Conservation (phyloP, 441 rosid species). For the Aleurites moluccanus region DNA sequence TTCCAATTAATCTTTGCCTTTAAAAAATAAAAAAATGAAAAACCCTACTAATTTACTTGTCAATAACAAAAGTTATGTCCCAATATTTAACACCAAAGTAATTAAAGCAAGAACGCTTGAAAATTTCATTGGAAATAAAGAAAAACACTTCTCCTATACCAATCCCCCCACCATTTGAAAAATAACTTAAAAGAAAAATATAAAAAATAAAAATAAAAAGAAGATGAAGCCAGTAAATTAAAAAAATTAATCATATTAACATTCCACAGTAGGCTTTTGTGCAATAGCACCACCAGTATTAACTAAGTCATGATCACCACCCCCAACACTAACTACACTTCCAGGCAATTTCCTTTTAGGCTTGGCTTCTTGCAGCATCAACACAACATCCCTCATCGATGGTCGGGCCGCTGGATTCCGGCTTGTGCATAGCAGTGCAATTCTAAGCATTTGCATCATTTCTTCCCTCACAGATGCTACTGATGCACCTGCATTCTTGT, state of each 20-base stretch:
- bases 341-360: constrained; percentile 69
- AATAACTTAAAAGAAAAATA: constrained; percentile 17
- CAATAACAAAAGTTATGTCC: constrained; percentile 1
- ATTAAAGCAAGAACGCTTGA: constrained; percentile 30
- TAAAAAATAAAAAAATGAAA: too few species aligned
- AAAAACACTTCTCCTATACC: constrained; percentile 58
- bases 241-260: constrained; percentile 45
- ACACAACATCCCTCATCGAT: constrained; percentile 90
- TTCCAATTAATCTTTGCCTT: neutral
- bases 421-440: constrained; percentile 80
- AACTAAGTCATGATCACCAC: constrained; percentile 20
- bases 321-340: constrained; percentile 28
- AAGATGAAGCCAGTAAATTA: constrained; percentile 27
- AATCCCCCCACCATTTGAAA: constrained; percentile 46
- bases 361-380: constrained; percentile 87
- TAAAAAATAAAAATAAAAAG: constrained; percentile 11
- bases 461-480: constrained; percentile 68
- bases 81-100: neutral
- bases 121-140: constrained; percentile 32
- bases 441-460: constrained; percentile 82
- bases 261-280: constrained; percentile 55
- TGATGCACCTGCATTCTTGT: constrained; percentile 70
- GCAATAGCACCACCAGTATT: constrained; percentile 24
- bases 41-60: neutral
- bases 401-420: constrained; percentile 84